Conservation (phyloP, 2,329 filamentous ascomycete species). For the Elsinoe perseae region DNA sequence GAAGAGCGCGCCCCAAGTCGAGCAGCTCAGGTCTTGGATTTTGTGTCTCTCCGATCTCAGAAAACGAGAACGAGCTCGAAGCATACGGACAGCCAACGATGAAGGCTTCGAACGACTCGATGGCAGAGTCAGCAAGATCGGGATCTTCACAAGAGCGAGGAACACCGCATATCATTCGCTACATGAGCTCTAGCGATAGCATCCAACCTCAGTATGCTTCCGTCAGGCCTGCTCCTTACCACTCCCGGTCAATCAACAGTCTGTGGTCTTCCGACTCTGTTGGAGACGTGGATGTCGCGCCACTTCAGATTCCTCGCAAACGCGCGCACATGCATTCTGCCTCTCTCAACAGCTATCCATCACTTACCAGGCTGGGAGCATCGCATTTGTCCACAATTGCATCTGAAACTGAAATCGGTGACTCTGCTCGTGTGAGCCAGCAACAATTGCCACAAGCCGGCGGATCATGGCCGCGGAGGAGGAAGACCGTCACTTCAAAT, state of each 20-base stretch:
- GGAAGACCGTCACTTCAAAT: slow-evolving; percentile 13
- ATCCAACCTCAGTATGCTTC: slow-evolving; percentile 17
- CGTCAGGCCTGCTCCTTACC: slow-evolving; percentile 17
- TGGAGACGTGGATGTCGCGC: slow-evolving; percentile 24
- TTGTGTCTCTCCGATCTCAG: slow-evolving; percentile 11
- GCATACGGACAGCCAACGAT: not conserved
- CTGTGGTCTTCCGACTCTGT: slow-evolving; percentile 18
- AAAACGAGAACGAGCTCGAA: not conserved
- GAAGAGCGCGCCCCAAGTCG: not conserved
- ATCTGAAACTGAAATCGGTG: slow-evolving; percentile 25
- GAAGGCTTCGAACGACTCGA: slow-evolving; percentile 12
- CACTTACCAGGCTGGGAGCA: slow-evolving; percentile 1
- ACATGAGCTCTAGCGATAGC: slow-evolving; percentile 18
- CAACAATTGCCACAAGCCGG: not conserved
- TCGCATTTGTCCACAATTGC: slow-evolving; percentile 31
- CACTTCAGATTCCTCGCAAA: slow-evolving; percentile 29
- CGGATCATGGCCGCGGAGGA: slow-evolving; percentile 2
- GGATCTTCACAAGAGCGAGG: slow-evolving; percentile 16
- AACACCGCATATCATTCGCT: slow-evolving; percentile 17
- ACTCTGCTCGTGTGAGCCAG: slow-evolving; percentile 6
- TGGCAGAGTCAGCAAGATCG: slow-evolving; percentile 15
- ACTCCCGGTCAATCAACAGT: slow-evolving; percentile 18
- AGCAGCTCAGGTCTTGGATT: slow-evolving; percentile 15
- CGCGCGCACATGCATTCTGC: slow-evolving; percentile 22
- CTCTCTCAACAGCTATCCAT: slow-evolving; percentile 14